Evolutionary conservation across 2,329 filamentous ascomycete species (phyloP).

Genomic region (Diaporthe sp.): DNA sequence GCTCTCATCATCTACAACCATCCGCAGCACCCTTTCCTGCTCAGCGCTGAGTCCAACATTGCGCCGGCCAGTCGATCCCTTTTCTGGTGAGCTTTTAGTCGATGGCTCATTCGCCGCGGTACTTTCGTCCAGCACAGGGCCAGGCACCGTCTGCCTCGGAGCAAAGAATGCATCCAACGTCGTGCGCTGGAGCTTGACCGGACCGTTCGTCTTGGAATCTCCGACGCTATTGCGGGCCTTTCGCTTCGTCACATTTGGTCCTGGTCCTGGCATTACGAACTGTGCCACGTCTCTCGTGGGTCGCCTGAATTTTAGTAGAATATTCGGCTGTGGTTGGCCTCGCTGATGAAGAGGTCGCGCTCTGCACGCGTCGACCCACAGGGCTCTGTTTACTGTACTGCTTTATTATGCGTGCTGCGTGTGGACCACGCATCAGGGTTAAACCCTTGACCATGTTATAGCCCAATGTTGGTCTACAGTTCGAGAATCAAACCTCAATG

Average conservation of each 20-base stretch:
- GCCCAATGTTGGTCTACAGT: too few relatives aligned
- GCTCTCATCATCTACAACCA: slow-evolving; percentile 75
- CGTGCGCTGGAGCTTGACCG: background rate
- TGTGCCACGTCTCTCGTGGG: background rate
- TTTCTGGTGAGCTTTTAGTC: too few relatives aligned
- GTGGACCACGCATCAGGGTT: background rate
- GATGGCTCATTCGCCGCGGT: background rate
- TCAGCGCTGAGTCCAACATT: slow-evolving; percentile 73
- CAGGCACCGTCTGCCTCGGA: background rate
- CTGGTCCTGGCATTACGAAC: background rate
- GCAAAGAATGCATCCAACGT: slow-evolving; percentile 31
- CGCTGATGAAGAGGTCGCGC: slow-evolving; percentile 7
- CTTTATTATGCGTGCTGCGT: background rate
- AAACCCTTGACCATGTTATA: background rate
- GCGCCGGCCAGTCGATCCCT: too few relatives aligned
- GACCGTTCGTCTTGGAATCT: background rate
- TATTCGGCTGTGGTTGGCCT: background rate
- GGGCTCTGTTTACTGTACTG: background rate
- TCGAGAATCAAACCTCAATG: too few relatives aligned
- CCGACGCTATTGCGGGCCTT: background rate
- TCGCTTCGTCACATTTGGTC: background rate
- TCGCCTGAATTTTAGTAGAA: background rate
- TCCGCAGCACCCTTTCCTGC: slow-evolving; percentile 75
- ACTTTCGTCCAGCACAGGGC: fast-evolving
- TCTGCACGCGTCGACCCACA: slow-evolving; percentile 32